These are phyloP conservation scores for Fusarium miscanthi DNA, from an alignment of 2,329 filamentous ascomycete genomes.

Conservation along the genomic window DNA sequence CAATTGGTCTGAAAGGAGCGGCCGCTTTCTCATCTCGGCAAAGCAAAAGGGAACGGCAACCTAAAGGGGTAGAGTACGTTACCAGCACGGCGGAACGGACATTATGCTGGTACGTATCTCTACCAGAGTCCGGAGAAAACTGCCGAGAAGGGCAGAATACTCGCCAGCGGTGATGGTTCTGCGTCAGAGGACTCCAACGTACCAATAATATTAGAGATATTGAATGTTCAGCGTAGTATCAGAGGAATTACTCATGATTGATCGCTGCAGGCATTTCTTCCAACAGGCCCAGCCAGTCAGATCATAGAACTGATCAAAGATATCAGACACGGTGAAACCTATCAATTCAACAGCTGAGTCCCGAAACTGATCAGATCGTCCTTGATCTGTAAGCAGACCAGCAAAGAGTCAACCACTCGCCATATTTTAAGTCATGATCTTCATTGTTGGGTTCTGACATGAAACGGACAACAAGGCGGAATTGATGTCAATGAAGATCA, in stretches of 20 bases:
- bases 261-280: conserved; percentile 36
- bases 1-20: conserved; percentile 18
- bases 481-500: conserved; percentile 25
- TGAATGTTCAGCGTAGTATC: conserved; percentile 32
- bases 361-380: not conserved
- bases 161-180: conserved; percentile 4
- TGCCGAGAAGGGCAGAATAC: conserved; percentile 37
- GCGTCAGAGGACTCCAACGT: conserved; percentile 35
- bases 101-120: conserved; percentile 2
- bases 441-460: conserved; percentile 3
- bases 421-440: conserved; percentile 13
- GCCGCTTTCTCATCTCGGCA: conserved; percentile 35
- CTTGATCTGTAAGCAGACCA: conserved; percentile 7
- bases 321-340: not conserved
- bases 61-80: conserved; percentile 24
- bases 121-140: conserved; percentile 30
- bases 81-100: conserved; percentile 41
- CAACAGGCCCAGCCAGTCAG: not conserved
- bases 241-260: conserved; percentile 25
- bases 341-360: not conserved
- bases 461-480: conserved; percentile 6
- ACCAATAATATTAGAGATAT: conserved; percentile 1
- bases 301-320: not conserved
- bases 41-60: conserved; percentile 1
- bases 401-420: conserved; percentile 13